Percentiles rank a stretch among this genome's conserved stretches.
phyloP scores from a whole-genome alignment of 306 rosid genomes.

The Albizia julibrissin region DNA sequence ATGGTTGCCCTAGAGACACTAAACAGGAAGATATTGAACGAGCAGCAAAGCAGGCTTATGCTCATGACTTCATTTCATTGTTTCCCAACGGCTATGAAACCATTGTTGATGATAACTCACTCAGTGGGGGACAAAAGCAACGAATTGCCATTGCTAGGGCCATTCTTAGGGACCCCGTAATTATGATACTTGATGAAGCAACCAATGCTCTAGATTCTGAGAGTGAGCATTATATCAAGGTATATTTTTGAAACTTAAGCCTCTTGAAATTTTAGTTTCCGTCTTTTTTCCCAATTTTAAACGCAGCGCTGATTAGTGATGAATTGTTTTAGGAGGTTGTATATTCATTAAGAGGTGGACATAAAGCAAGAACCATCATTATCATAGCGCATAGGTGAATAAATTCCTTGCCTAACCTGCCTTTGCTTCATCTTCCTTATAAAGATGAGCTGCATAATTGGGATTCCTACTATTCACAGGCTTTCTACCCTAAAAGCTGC shows the following conservation, averaged over 20 bases:
- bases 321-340: slow-evolving; percentile 61
- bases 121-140: slow-evolving; percentile 94
- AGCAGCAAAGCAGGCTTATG: slow-evolving; percentile 86
- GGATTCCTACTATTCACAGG: slow-evolving; percentile 43
- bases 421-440: neutral
- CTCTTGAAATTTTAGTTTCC: slow-evolving; percentile 17
- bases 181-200: slow-evolving; percentile 90
- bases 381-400: slow-evolving; percentile 75
- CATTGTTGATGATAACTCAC: slow-evolving; percentile 76
- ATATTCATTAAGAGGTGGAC: slow-evolving; percentile 58
- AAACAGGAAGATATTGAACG: slow-evolving; percentile 58
- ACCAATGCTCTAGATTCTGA: slow-evolving; percentile 91
- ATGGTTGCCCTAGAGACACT: slow-evolving; percentile 59
- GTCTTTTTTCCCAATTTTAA: neutral
- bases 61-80: slow-evolving; percentile 73
- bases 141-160: slow-evolving; percentile 91
- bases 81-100: slow-evolving; percentile 85
- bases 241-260: slow-evolving; percentile 31
- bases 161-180: slow-evolving; percentile 80
- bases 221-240: slow-evolving; percentile 80
- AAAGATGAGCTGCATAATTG: neutral
- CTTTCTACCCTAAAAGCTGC: slow-evolving; percentile 89
- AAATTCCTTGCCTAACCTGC: slow-evolving; percentile 23
- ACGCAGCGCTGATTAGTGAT: neutral
- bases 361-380: slow-evolving; percentile 61